Percentiles rank a stretch among this genome's conserved stretches.
phyloP scores from a whole-genome alignment of 2,329 filamentous ascomycete genomes.

The Gremmenia infestans region DNA sequence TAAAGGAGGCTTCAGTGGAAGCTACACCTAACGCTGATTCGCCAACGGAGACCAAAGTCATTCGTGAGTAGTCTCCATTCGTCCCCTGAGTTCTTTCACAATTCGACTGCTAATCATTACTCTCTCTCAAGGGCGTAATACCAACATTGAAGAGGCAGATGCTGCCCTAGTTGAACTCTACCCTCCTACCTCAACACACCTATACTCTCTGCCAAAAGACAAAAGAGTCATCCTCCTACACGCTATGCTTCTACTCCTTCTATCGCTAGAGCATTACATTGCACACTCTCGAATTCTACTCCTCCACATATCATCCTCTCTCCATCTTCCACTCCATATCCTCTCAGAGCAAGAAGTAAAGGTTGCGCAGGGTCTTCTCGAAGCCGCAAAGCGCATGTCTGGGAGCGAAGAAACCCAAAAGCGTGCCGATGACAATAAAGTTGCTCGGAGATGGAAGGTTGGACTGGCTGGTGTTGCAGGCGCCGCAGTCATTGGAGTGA shows the following conservation, averaged over 20 bases:
- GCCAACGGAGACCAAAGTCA: conserved; percentile 22
- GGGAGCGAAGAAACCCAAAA: conserved; percentile 68
- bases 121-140: conserved; percentile 28
- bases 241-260: conserved; percentile 62
- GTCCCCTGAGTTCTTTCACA: background rate
- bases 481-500: conserved; percentile 69
- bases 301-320: conserved; percentile 62
- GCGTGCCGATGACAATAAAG: conserved; percentile 64
- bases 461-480: conserved; percentile 84
- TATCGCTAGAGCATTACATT: conserved; percentile 74
- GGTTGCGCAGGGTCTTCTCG: conserved; percentile 68
- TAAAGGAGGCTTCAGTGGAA: conserved; percentile 27
- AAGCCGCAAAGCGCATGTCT: conserved; percentile 66
- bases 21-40: conserved; percentile 18
- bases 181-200: conserved; percentile 53
- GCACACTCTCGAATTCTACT: conserved; percentile 70
- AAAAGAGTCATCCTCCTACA: conserved; percentile 67
- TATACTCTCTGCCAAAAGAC: conserved; percentile 54
- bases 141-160: conserved; percentile 44
- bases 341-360: conserved; percentile 69
- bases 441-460: conserved; percentile 79
- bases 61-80: conserved; percentile 21
- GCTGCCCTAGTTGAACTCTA: conserved; percentile 46
- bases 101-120: background rate
- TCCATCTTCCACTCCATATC: conserved; percentile 60